A percentile compares a stretch with the other conserved stretches of the same genome.
Conservation (phyloP, 2,329 filamentous ascomycete genomes). For the Aspergillus sp. region DNA sequence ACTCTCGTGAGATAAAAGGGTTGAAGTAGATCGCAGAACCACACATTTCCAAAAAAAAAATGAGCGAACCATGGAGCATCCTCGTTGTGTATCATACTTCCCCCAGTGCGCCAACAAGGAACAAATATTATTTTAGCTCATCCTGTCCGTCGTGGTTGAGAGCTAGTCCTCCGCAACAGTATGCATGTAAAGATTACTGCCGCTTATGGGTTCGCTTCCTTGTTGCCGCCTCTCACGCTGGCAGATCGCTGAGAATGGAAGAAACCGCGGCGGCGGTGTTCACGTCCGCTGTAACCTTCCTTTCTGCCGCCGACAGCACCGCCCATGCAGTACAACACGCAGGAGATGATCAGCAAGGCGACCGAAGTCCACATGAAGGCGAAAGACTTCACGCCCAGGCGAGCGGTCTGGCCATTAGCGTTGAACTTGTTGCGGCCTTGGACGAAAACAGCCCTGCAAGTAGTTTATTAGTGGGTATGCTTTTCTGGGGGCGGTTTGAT, state of each 20-base stretch:
- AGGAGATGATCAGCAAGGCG: slow-evolving; percentile 54
- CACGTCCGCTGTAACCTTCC: slow-evolving; percentile 34
- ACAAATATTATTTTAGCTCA: no score
- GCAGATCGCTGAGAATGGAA: slow-evolving; percentile 30
- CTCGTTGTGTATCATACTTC: not conserved
- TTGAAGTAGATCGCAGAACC: no score
- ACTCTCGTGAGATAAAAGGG: not conserved
- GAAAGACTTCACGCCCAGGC: slow-evolving; percentile 57
- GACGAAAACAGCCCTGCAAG: slow-evolving; percentile 56
- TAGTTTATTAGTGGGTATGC: not conserved
- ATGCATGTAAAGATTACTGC: not conserved
- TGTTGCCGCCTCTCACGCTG: slow-evolving; percentile 26
- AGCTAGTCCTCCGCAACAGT: no score
- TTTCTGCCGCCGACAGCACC: slow-evolving; percentile 34
- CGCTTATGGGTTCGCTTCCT: slow-evolving; percentile 27
- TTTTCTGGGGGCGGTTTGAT: not conserved
- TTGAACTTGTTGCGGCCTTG: slow-evolving; percentile 57
- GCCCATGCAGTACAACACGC: slow-evolving; percentile 55
- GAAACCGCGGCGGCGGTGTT: slow-evolving; percentile 37
- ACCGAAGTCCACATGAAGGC: slow-evolving; percentile 62
- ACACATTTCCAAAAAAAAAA: not conserved
- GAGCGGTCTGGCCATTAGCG: slow-evolving; percentile 45
- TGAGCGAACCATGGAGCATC: not conserved
- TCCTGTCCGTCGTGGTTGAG: no score
- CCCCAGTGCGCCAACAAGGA: not conserved